Conservation (phyloP, 2,329 filamentous ascomycete genomes). For the Xenosphaeropsis pyriputrescens region DNA sequence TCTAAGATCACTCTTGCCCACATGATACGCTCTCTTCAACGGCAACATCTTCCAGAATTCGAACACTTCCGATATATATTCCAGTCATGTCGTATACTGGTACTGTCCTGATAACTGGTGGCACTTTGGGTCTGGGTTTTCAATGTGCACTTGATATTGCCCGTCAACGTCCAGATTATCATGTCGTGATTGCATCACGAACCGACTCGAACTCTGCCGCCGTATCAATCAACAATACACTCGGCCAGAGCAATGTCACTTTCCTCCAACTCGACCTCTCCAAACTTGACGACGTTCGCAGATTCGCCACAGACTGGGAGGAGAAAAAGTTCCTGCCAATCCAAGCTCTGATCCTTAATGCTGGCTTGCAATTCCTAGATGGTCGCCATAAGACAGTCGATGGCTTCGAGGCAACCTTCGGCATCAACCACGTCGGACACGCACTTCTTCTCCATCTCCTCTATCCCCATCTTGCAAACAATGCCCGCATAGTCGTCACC, state of each 20-base stretch:
- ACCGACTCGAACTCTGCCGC: conserved; percentile 26
- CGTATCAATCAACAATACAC: conserved; percentile 24
- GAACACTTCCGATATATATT: no score
- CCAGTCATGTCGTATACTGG: neutral
- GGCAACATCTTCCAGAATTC: no score
- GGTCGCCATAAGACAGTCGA: conserved; percentile 20
- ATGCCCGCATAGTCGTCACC: conserved; percentile 28
- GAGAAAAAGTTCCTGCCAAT: conserved; percentile 23
- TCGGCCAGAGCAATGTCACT: conserved; percentile 23
- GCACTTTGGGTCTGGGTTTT: conserved; percentile 28
- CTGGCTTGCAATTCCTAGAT: conserved; percentile 27
- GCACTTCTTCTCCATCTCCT: conserved; percentile 33
- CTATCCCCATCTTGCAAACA: conserved; percentile 20
- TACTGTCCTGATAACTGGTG: conserved; percentile 28
- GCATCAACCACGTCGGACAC: conserved; percentile 33
- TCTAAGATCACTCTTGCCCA: no score
- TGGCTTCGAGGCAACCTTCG: conserved; percentile 32
- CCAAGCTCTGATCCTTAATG: conserved; percentile 29
- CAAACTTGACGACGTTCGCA: conserved; percentile 22
- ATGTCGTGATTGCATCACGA: conserved; percentile 27
- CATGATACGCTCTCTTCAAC: no score
- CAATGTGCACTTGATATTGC: conserved; percentile 25
- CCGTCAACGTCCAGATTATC: conserved; percentile 21
- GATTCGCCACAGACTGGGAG: conserved; percentile 23
- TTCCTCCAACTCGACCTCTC: conserved; percentile 29